These are phyloP conservation scores for Colletotrichum tanaceti DNA, from an alignment of 2,329 filamentous ascomycete genomes.

Conservation along the genomic window DNA sequence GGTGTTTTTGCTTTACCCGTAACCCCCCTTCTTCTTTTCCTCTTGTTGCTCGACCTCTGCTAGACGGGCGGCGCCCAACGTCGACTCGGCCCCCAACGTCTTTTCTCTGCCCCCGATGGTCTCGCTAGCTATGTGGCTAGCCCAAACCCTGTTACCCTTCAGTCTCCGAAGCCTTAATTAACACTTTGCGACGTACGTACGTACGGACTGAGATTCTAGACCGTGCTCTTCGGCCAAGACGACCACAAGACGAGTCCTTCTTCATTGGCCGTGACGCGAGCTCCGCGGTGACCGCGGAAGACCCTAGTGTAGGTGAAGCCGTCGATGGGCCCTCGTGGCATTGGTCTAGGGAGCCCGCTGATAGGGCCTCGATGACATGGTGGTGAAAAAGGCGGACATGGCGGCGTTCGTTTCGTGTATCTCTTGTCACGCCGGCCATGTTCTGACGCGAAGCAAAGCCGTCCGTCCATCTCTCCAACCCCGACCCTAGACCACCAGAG, in stretches of 20 bases:
- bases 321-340: conserved; percentile 2
- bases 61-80: not conserved
- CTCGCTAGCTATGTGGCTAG: no score
- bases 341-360: not conserved
- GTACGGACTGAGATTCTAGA: not conserved
- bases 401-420: conserved; percentile 8
- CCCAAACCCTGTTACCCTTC: not conserved
- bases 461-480: conserved; percentile 5
- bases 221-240: not conserved
- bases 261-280: conserved; percentile 13
- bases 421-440: not conserved
- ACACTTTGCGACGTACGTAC: no score
- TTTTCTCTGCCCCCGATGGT: not conserved
- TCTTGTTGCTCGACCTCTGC: no score
- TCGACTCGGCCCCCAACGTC: not conserved
- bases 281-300: conserved; percentile 7
- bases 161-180: not conserved
- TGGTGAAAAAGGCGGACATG: conserved; percentile 1
- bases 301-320: conserved; percentile 23
- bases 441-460: conserved; percentile 5
- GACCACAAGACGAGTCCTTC: no score
- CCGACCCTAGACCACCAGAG: not conserved
- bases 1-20: no score
- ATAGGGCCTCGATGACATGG: conserved; percentile 12
- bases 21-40: not conserved